These are phyloP conservation scores for Boletus tylopilopsis DNA, from an alignment of 768 basidiomycete species.

Conservation along the genomic window DNA sequence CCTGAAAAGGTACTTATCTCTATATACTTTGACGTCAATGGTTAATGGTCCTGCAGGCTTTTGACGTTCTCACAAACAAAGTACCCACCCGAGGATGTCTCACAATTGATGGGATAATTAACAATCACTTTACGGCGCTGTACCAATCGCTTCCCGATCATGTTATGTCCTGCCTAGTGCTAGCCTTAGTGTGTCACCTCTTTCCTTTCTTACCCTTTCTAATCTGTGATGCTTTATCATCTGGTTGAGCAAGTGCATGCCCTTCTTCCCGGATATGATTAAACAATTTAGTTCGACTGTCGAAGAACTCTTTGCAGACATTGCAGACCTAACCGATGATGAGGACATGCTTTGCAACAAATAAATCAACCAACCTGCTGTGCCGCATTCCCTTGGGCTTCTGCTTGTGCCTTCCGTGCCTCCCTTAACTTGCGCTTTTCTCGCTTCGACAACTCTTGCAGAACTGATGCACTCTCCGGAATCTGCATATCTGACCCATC, in stretches of 20 bases:
- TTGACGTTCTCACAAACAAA: slow-evolving; percentile 96
- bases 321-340: slow-evolving; percentile 49
- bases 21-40: not conserved
- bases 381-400: not conserved
- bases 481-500: not conserved
- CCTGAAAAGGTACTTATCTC: slow-evolving; percentile 70
- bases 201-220: slow-evolving; percentile 36
- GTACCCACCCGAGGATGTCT: slow-evolving; percentile 89
- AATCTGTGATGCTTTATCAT: slow-evolving; percentile 23
- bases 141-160: not conserved
- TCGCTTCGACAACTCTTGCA: slow-evolving; percentile 57
- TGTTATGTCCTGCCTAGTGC: slow-evolving; percentile 9
- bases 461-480: not conserved
- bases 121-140: not conserved
- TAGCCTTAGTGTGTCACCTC: slow-evolving; percentile 12
- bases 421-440: slow-evolving; percentile 80
- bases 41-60: slow-evolving; percentile 47
- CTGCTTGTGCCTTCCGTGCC: slow-evolving; percentile 52
- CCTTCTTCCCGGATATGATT: slow-evolving; percentile 65
- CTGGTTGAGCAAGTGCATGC: slow-evolving; percentile 54
- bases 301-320: slow-evolving; percentile 59
- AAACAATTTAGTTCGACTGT: slow-evolving; percentile 72
- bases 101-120: slow-evolving; percentile 82
- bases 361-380: slow-evolving; percentile 8
- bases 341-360: slow-evolving; percentile 6